These are phyloP conservation scores for Echria macrotheca DNA, from an alignment of 495 filamentous ascomycete genomes.

Conservation along the genomic window DNA sequence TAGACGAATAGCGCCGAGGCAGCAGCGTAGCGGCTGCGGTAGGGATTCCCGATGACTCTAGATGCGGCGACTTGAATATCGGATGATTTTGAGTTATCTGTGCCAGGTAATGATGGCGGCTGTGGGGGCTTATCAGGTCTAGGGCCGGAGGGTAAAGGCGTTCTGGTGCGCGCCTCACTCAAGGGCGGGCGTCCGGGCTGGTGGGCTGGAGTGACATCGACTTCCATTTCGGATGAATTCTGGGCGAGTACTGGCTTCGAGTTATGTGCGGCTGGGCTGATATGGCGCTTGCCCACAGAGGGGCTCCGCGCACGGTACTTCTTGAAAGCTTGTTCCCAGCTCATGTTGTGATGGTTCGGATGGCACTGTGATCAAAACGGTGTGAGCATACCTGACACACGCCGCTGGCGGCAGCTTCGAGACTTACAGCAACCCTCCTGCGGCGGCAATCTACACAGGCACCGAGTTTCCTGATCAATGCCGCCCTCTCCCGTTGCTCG, in stretches of 20 bases:
- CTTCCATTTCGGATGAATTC: constrained; percentile 38
- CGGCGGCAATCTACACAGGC: constrained; percentile 44
- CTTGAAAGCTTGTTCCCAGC: constrained; percentile 43
- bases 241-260: constrained; percentile 29
- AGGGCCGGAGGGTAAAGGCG: constrained; percentile 42
- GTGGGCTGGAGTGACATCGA: constrained; percentile 25
- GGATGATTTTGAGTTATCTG: constrained; percentile 31
- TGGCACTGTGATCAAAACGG: constrained; percentile 35
- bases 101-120: constrained; percentile 28
- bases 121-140: constrained; percentile 36
- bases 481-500: constrained; percentile 42
- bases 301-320: constrained; percentile 40
- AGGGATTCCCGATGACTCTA: constrained; percentile 34
- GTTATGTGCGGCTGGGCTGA: constrained; percentile 38
- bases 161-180: constrained; percentile 41
- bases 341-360: constrained; percentile 46
- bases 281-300: constrained; percentile 28
- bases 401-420: too few species aligned
- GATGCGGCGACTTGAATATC: constrained; percentile 37
- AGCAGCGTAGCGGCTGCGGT: constrained; percentile 39
- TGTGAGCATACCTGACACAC: constrained; percentile 8
- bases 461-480: constrained; percentile 45
- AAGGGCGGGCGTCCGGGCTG: constrained; percentile 29
- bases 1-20: constrained; percentile 40
- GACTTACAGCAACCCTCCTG: constrained; percentile 45